Conservation (phyloP, 2,329 filamentous ascomycete genomes). For the Hypoxylon sp. region DNA sequence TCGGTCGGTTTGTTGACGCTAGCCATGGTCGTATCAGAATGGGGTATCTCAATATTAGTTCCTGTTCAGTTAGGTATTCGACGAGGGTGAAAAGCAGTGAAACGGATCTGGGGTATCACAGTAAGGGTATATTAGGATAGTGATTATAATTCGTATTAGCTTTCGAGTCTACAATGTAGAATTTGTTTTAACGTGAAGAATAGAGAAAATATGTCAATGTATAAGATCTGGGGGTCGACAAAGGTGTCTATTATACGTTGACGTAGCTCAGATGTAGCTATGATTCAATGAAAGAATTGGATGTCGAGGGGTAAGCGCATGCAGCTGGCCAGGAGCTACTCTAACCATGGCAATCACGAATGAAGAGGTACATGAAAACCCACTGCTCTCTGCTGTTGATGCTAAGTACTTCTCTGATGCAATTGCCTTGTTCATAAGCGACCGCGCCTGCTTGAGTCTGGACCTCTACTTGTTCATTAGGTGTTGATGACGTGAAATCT, state of each 20-base stretch:
- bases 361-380: slow-evolving; percentile 22
- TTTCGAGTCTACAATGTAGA: slow-evolving; percentile 19
- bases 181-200: slow-evolving; percentile 20
- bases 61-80: slow-evolving; percentile 13
- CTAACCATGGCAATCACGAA: slow-evolving; percentile 16
- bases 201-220: slow-evolving; percentile 7
- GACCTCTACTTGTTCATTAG: slow-evolving; percentile 31
- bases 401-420: slow-evolving; percentile 23
- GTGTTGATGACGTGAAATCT: slow-evolving; percentile 40
- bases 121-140: slow-evolving; percentile 21
- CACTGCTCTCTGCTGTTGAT: neutral
- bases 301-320: slow-evolving; percentile 33
- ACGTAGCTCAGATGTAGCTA: slow-evolving; percentile 41
- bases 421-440: slow-evolving; percentile 14
- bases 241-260: slow-evolving; percentile 44
- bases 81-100: slow-evolving; percentile 10
- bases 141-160: slow-evolving; percentile 22
- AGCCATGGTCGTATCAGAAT: slow-evolving; percentile 48
- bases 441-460: slow-evolving; percentile 17
- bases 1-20: slow-evolving; percentile 81
- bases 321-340: slow-evolving; percentile 26
- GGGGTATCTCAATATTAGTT: slow-evolving; percentile 34
- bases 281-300: slow-evolving; percentile 36
- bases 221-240: slow-evolving; percentile 29
- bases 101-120: slow-evolving; percentile 30